Base-by-base conservation (phyloP, 23 red algal species). In the Agarophyton chilense region DNA sequence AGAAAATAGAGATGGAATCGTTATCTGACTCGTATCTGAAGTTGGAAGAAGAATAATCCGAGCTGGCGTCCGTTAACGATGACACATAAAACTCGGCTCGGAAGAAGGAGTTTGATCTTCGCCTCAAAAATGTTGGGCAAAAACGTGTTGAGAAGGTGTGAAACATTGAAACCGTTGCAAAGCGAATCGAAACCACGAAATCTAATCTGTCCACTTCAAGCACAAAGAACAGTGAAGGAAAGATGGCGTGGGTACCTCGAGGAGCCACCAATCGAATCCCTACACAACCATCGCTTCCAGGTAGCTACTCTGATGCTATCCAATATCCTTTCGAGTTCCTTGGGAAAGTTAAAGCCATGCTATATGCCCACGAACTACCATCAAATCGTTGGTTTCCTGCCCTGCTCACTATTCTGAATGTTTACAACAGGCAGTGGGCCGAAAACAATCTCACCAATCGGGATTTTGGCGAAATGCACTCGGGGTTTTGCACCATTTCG, bases 401-500 rank as follows among this genome's bases (percentile, higher is more conserved):
- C 25, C 14, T 81, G 5, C 29, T 81, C 1, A 81, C 77, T n/a
- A 41, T 3, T 0, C 28, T 81, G 14, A 81, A 63, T 28, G 77
- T 52, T 3, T 81, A 63, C n/a, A 12, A 81, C 17, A 14, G 52
- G 19, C 77, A 81, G 12, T 81, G 52, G 77, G 77, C 77, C 5
- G 77, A 81, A 22, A 5, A 4, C 0, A 81, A 81, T 12, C 52
- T 81, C 10, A 38, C 2, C 52, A 53, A 40, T 45, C 16, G 25
- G 63, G 0, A 18, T 42, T 7, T 45, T 63, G 5, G 77, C 13
- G 1, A 1, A 45, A 21, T 81, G n/a, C n/a, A n/a, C n/a, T n/a
- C n/a, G n/a, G n/a, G n/a, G n/a, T 81, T 40, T 39, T 81, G 31
- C 77, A 81, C 52, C 77, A 81, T 81, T 63, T 81, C 24, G 77